Evolutionary conservation across 305 asterid genomes (phyloP), one percentile per base, ranked within the genome.

Genomic region (Solanum hybrid): DNA sequence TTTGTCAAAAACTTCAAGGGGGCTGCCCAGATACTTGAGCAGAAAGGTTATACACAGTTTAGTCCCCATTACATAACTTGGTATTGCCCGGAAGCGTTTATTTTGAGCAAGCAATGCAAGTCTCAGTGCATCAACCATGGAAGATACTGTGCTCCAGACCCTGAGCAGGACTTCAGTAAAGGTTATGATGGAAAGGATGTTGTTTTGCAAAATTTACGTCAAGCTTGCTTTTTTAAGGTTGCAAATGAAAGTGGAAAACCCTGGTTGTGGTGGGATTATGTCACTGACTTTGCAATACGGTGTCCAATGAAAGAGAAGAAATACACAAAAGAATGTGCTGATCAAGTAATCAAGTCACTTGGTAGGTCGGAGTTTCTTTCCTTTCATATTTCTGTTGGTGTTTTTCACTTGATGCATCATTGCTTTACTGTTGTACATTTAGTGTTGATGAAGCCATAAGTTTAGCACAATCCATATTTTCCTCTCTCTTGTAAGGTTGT

Each of bases 251-350:
- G 93, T 93, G 98, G 98, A 45, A 97, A 93, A 91, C 98, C 99
- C 27, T 97, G 99, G 99, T 96, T 94, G 92, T 97, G 99, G 99
- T 97, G 99, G 99, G 99, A 97, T 92, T 97, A 96, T 88, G 98
- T 95, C 73, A 95, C 98, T 1, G 99, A 97, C 92, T 96, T 97
- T 91, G 92, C 98, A 34, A 94, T 96, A 83, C 96, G 99, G 27
- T 97, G 99, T 82, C 99, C 99, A 6, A 96, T 97, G 99, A 97
- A 97, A 91, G 98, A 97, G 90, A 93, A 95, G 89, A 97, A 94
- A 93, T 97, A 96, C 91, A 95, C 93, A 32, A 94, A 94, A 92
- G 99, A 97, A 87, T 97, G 99, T 91, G 98, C 99, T 10, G 96
- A 97, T 95, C 92, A 94, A 92, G 98, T 97, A 70, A 94, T 97